Base-by-base conservation (phyloP, 257 asterid species). In the Fraxinus cuspidata region DNA sequence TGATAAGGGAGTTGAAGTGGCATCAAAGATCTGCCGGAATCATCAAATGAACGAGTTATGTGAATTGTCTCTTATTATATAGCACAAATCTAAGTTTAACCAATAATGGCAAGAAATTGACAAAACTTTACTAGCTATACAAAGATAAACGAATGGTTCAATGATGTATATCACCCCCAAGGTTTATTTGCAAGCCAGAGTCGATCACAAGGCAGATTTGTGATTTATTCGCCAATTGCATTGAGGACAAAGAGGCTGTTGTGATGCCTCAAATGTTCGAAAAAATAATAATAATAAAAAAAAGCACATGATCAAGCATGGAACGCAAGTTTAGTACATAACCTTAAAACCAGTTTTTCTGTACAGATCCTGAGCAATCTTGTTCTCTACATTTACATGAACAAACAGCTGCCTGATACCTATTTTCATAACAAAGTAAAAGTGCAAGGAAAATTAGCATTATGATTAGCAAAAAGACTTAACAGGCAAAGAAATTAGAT, bases 371-470 rank as follows among this genome's bases (percentile, higher is more conserved):
- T 85, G 92, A 42, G 97, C 97, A 79, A 88, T 84, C 79, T 82
- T 79, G 89, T 94, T 92, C 80, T 87, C 97, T 79, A 89, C 87
- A 78, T 92, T 89, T 44, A 92, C 97, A 82, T 90, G 98, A 81
- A 94, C 97, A 86, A 90, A 90, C 27, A 94, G 85, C 70, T 88
- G 93, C 79, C 84, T 88, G 88, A 92, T 47, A 79, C 96, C 97
- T 94, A 91, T 65, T 87, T 70, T 81, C 69, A 87, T 44, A 66
- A 64, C 77, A 75, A 80, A 70, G 67, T 80, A 72, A 80, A 21
- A 56, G 19, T 56, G 34, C 51, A 75, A 74, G n/a, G n/a, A 13
- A 56, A 19, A 70, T 18, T 28, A 37, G 75, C 65, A 37, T 27
- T 35, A 73, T 58, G 38, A 63, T 51, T 42, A 29, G 66, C 72